Percentiles rank a stretch among this genome's conserved stretches.
These are phyloP conservation scores for Cyberlindnera maclurae DNA, from an alignment of 805 yeast species.

Conservation along the genomic window DNA sequence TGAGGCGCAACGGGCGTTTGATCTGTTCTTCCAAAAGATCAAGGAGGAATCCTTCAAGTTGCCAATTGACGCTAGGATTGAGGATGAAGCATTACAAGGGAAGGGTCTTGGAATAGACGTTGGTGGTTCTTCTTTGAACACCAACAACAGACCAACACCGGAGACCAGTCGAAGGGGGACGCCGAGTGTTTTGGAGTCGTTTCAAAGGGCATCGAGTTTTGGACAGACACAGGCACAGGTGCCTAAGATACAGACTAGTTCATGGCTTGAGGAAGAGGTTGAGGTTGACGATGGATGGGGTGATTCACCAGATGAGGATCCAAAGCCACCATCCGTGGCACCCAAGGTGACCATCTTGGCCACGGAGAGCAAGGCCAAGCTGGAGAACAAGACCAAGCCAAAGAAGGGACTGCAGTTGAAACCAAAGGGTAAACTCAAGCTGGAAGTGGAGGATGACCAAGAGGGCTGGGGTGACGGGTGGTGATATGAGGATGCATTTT, in stretches of 20 bases:
- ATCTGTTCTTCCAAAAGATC: conserved; percentile 50
- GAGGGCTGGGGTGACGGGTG: conserved; percentile 43
- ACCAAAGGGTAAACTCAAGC: conserved; percentile 26
- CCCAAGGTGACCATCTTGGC: conserved; percentile 19
- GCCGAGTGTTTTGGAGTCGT: conserved; percentile 14
- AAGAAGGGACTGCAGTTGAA: conserved; percentile 22
- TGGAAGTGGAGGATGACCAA: conserved; percentile 30
- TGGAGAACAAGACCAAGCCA: conserved; percentile 3
- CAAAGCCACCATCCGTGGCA: conserved; percentile 3
- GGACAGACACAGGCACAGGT: background rate
- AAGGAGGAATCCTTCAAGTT: conserved; percentile 36
- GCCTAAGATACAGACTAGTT: conserved; percentile 6
- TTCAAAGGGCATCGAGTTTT: conserved; percentile 2
- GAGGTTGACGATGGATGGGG: conserved; percentile 19
- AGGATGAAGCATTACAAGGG: conserved; percentile 20
- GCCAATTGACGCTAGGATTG: conserved; percentile 25
- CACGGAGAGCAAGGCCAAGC: conserved; percentile 10
- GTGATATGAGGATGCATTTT: conserved; percentile 20
- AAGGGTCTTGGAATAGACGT: conserved; percentile 21
- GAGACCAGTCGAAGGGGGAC: conserved; percentile 15
- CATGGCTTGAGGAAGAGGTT: conserved; percentile 11
- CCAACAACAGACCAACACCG: conserved; percentile 8
- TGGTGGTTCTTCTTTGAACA: conserved; percentile 15
- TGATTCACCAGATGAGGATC: background rate
- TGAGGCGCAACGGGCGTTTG: conserved; percentile 66